Base-by-base conservation (phyloP, 352 stramenopile species). In the Aphanomyces cochlioides region DNA sequence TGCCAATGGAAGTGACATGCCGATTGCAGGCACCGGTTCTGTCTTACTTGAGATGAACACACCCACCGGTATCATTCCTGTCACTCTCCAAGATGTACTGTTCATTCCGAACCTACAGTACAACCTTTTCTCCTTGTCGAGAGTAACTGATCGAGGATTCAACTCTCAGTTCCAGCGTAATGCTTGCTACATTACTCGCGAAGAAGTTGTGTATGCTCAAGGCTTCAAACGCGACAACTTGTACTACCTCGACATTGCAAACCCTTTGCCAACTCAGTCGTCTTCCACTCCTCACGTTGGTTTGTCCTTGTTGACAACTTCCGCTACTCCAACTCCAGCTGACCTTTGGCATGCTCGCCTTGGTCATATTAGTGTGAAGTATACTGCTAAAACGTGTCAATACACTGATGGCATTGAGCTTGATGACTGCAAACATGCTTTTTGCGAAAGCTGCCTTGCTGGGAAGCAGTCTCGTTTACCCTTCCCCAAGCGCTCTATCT, bases 401-500 rank as follows among this genome's bases (percentile, higher is more conserved):
- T 53, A 53, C 45, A 53, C 45, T 15, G n/a, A n/a, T 53, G 45
- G 1, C 45, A 53, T 53, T 53, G 45, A 53, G 45, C 45, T 53
- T n/a, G 13, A 15, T n/a, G 45, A 28, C 45, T 53, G 45, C 45
- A 53, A 53, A 19, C 45, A 53, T 2, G n/a, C n/a, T 15, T 53
- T 53, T 53, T 53, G n/a, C 2, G 13, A 15, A 19, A 53, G 45
- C n/a, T 53, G 45, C n/a, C 45, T 53, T 53, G 45, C 45, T n/a
- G n/a, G 45, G n/a, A 53, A 53, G 45, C 45, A 53, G n/a, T 53
- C 45, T 15, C 45, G 45, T 53, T n/a, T 53, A 2, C 45, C 45
- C 13, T 53, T 53, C n/a, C 45, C 1, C 13, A 15, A 53, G n/a
- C 45, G 45, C n/a, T 53, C 45, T n/a, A 1, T 53, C 13, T 53